Base-by-base conservation (phyloP, 192 early-diverging fungal genomes). In the Geranomyces michiganensis region DNA sequence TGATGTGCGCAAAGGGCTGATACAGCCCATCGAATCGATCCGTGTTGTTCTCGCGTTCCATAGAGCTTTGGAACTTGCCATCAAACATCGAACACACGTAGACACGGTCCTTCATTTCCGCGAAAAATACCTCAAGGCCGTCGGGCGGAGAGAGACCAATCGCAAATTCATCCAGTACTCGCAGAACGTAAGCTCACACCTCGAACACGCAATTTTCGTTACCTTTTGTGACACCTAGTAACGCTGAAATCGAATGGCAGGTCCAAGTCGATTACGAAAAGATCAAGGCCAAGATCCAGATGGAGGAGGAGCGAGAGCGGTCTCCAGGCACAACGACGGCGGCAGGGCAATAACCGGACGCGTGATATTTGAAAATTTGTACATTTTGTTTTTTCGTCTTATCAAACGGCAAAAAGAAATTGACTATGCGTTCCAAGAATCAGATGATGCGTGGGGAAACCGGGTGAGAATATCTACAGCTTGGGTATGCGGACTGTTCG, bases 401-500 rank as follows among this genome's bases (percentile, higher is more conserved):
- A 7, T 41, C 5, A 4, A 53, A 53, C 3, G 7, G 51, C n/a
- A 15, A 9, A 3, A 53, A 53, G 3, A 15, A 15, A 53, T 53
- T 24, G 51, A 15, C 17, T 9, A 15, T 53, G 51, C 51, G 24
- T 24, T 9, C 7, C 51, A 3, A 53, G 51, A 53, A 53, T 24
- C 51, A 53, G 19, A 53, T 53, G 51, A 24, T 53, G 19, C 17
- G 19, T 53, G 46, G 12, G 19, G 46, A 14, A 47, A 47, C 10
- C 19, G 46, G 46, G 51, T 9, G 24, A 3, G 17, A 24, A 53
- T 26, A 53, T 45, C 41, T 29, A 93, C 12, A 81, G 85, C 76
- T 93, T 93, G 22, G 92, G 92, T 45, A 93, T 91, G 36, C 87
- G 83, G 62, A 93, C 58, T 0, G 82, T 87, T 31, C 88, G 87